Conservation (phyloP, 2,329 filamentous ascomycete genomes). For the Drechslerella coelobrocha region DNA sequence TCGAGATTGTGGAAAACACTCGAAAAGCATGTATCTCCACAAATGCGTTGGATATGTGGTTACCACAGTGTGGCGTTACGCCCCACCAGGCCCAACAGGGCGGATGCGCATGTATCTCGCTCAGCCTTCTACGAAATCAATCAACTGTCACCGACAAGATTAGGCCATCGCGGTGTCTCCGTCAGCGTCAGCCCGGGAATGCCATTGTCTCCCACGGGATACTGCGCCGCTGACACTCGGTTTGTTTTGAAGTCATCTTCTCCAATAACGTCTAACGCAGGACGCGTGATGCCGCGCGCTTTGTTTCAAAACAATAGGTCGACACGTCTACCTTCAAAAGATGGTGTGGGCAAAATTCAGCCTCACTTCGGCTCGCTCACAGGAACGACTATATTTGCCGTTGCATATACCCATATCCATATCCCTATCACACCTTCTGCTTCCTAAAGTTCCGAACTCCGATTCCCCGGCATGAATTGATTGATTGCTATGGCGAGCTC, state of each 20-base stretch:
- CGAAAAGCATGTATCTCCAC: too few relatives aligned
- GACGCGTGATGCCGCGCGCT: constrained; percentile 4
- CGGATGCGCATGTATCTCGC: neutral
- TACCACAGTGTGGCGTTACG: neutral
- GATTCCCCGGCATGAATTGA: constrained; percentile 12
- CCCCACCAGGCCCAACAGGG: neutral
- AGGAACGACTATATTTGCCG: neutral
- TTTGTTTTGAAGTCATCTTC: neutral
- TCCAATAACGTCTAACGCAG: neutral
- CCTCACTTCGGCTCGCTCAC: neutral
- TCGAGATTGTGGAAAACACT: too few relatives aligned
- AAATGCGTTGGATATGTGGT: neutral
- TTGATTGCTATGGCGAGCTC: constrained; percentile 17
- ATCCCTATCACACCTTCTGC: too few relatives aligned
- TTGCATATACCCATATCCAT: neutral
- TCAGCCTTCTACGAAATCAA: neutral
- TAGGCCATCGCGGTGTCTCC: too few relatives aligned
- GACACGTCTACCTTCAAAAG: constrained; percentile 3
- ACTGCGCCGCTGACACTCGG: neutral
- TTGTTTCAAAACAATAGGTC: constrained; percentile 6
- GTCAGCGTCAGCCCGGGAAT: neutral
- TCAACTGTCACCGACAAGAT: too few relatives aligned
- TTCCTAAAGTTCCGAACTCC: constrained; percentile 24
- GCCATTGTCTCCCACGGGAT: neutral
- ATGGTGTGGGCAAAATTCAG: neutral